Percentiles rank a stretch among this genome's conserved stretches.
Conservation (phyloP, 306 rosid genomes). For the Glycyrrhiza uralensis region DNA sequence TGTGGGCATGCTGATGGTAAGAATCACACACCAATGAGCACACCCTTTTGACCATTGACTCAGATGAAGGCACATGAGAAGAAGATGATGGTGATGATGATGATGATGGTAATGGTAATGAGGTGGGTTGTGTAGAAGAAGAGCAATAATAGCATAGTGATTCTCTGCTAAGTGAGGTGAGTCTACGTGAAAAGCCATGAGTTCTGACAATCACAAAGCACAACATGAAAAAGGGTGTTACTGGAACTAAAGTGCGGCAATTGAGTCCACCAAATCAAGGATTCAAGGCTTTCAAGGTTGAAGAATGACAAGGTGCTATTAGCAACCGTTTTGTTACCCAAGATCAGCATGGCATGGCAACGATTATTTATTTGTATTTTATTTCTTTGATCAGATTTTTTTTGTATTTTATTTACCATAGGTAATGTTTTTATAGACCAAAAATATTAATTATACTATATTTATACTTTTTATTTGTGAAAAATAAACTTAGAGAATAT, state of each 20-base stretch:
- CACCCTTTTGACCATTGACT: conserved; percentile 43
- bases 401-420: no score
- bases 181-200: conserved; percentile 38
- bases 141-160: conserved; percentile 30
- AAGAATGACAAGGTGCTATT: no score
- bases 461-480: no score
- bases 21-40: conserved; percentile 64
- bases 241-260: neutral
- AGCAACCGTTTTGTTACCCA: no score
- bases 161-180: conserved; percentile 17
- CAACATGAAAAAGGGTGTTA: conserved; percentile 28
- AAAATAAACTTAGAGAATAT: no score
- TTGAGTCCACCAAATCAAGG: neutral
- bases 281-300: neutral
- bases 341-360: no score
- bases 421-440: no score
- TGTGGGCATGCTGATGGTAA: conserved; percentile 41
- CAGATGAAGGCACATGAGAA: conserved; percentile 28
- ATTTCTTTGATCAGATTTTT: no score
- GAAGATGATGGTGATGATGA: conserved; percentile 11
- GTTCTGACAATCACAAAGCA: conserved; percentile 36
- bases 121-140: conserved; percentile 8
- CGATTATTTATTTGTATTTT: no score
- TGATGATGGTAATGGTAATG: neutral
- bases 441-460: no score